Percentiles rank a stretch among this genome's conserved stretches.
phyloP scores from a whole-genome alignment of 169 alveolate genomes.

The Eimeria nieschulzi region DNA sequence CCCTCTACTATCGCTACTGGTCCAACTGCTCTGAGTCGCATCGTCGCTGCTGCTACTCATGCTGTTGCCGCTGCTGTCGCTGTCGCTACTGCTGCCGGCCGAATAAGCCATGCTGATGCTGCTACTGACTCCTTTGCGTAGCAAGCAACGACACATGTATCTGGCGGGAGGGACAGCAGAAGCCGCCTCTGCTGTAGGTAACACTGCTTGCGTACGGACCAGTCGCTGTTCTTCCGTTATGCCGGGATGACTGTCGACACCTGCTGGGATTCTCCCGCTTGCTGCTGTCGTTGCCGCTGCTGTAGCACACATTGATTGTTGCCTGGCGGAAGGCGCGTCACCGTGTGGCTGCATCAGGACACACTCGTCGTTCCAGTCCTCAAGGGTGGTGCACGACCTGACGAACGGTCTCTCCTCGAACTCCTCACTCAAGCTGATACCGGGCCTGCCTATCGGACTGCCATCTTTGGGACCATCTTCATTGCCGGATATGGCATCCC shows the following conservation, averaged over 20 bases:
- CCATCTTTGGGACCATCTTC: constrained; percentile 14
- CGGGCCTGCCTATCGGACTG: neutral
- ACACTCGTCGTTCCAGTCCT: constrained; percentile 34
- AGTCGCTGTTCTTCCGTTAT: neutral
- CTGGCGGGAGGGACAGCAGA: neutral
- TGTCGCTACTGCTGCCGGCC: constrained; percentile 37
- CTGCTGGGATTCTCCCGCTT: neutral
- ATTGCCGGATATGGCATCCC: neutral
- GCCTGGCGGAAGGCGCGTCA: neutral
- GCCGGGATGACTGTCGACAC: neutral
- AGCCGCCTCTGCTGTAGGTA: neutral
- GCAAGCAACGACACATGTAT: constrained; percentile 13
- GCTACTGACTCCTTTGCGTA: constrained; percentile 10
- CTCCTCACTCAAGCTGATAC: neutral
- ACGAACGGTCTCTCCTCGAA: constrained; percentile 26
- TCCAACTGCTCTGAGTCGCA: constrained; percentile 38
- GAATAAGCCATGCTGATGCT: constrained; percentile 36
- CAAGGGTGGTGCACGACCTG: constrained; percentile 59
- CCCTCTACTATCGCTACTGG: constrained; percentile 41
- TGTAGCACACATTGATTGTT: neutral
- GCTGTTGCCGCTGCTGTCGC: constrained; percentile 57
- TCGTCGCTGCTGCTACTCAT: constrained; percentile 50
- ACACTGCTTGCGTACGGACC: neutral
- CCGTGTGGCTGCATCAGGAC: constrained; percentile 6
- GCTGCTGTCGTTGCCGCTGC: constrained; percentile 1